Evolutionary conservation across 768 basidiomycete genomes (phyloP).

Genomic region (Albatrellus ellisii): DNA sequence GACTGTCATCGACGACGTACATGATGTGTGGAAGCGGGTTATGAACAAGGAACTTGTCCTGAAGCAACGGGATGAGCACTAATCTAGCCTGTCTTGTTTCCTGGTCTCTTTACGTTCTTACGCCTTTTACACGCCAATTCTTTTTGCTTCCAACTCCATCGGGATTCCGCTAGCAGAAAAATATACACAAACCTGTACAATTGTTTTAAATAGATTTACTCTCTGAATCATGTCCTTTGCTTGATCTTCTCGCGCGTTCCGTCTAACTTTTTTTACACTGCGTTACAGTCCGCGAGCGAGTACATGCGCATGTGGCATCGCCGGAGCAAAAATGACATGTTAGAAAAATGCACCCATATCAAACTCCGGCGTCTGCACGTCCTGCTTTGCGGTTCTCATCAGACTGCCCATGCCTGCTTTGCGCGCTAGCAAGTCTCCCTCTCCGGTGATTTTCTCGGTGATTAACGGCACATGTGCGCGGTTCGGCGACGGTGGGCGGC

Average conservation of each 20-base stretch:
- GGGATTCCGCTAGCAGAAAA: neutral
- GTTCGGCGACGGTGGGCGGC: constrained; percentile 39
- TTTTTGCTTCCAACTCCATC: neutral
- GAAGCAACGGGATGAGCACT: constrained; percentile 60
- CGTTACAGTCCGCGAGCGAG: neutral
- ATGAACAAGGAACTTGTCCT: constrained; percentile 66
- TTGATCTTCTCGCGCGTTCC: neutral
- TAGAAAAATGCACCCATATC: constrained; percentile 71
- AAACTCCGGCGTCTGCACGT: constrained; percentile 78
- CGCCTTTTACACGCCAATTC: neutral
- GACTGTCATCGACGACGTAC: constrained; percentile 95
- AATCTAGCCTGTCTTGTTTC: neutral
- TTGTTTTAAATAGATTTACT: neutral
- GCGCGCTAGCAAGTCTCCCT: constrained; percentile 46
- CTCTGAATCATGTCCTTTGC: neutral
- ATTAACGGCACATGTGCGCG: constrained; percentile 12
- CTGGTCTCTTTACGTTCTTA: neutral
- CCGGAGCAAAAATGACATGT: constrained; percentile 6
- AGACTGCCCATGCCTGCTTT: constrained; percentile 71
- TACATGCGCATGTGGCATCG: neutral
- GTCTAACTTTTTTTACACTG: neutral
- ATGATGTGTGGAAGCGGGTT: constrained; percentile 90
- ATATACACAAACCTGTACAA: neutral
- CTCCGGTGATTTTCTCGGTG: constrained; percentile 25
- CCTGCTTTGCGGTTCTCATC: constrained; percentile 85